These are phyloP conservation scores for Yarrowia divulgata DNA, from an alignment of 805 yeast species.

Conservation along the genomic window DNA sequence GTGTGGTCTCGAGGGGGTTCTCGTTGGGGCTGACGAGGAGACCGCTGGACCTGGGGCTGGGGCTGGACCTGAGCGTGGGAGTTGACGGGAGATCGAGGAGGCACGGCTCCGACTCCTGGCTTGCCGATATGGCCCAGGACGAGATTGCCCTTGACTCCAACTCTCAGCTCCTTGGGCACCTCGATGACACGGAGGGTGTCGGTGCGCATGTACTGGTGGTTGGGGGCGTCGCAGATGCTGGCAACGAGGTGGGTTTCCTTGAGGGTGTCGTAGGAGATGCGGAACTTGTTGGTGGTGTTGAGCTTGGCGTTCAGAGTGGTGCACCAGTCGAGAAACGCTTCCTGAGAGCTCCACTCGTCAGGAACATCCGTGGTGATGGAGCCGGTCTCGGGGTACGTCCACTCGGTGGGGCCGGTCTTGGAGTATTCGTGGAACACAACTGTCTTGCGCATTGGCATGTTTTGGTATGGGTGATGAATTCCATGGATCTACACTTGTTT, in stretches of 20 bases:
- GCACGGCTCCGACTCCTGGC: too few relatives aligned
- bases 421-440: not conserved
- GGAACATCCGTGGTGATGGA: not conserved
- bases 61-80: not conserved
- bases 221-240: not conserved
- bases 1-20: not conserved
- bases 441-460: not conserved
- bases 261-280: not conserved
- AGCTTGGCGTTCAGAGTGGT: not conserved
- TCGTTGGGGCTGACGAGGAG: conserved; percentile 2
- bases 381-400: not conserved
- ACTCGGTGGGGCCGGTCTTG: not conserved
- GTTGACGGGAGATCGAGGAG: too few relatives aligned
- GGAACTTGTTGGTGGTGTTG: not conserved
- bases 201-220: not conserved
- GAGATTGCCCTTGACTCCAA: not conserved
- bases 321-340: not conserved
- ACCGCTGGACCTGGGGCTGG: too few relatives aligned
- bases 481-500: too few relatives aligned
- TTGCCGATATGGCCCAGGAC: not conserved
- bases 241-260: not conserved
- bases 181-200: not conserved
- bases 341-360: not conserved
- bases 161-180: not conserved
- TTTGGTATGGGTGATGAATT: too few relatives aligned